phyloP scores from a whole-genome alignment of 2,329 filamentous ascomycete genomes.

The Aaosphaeria pasadenensis region DNA sequence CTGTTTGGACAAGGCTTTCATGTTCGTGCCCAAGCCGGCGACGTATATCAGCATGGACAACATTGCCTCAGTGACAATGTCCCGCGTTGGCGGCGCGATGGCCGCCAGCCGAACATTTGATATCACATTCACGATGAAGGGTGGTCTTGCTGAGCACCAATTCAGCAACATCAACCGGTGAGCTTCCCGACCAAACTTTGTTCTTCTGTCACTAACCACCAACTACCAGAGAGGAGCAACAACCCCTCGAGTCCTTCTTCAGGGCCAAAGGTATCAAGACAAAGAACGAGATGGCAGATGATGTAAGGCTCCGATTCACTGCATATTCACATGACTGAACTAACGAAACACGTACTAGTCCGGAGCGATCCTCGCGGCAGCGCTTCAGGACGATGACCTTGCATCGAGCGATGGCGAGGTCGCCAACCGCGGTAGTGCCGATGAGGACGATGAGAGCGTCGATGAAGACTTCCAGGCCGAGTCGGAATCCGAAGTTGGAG shows the following conservation, averaged over 20 bases:
- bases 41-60: constrained; percentile 97
- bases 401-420: constrained; percentile 72
- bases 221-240: constrained; percentile 72
- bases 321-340: constrained; percentile 5
- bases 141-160: constrained; percentile 80
- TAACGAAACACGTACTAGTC: constrained; percentile 40
- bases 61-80: constrained; percentile 88
- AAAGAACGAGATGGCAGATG: constrained; percentile 98
- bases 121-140: constrained; percentile 89
- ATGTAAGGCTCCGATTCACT: constrained; percentile 56
- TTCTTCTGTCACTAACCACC: constrained; percentile 17
- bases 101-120: constrained; percentile 95
- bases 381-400: constrained; percentile 79
- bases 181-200: constrained; percentile 10
- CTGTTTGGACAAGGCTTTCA: constrained; percentile 96
- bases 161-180: constrained; percentile 98
- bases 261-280: constrained; percentile 91
- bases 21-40: constrained; percentile 97
- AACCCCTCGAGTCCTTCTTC: constrained; percentile 96
- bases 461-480: constrained; percentile 96
- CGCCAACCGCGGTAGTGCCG: constrained; percentile 82
- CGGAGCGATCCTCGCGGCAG: constrained; percentile 67
- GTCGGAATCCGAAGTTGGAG: constrained; percentile 90
- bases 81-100: constrained; percentile 88
- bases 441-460: constrained; percentile 92